Base-by-base conservation (phyloP, 164 flowering plant species). In the Saururus chinensis region DNA sequence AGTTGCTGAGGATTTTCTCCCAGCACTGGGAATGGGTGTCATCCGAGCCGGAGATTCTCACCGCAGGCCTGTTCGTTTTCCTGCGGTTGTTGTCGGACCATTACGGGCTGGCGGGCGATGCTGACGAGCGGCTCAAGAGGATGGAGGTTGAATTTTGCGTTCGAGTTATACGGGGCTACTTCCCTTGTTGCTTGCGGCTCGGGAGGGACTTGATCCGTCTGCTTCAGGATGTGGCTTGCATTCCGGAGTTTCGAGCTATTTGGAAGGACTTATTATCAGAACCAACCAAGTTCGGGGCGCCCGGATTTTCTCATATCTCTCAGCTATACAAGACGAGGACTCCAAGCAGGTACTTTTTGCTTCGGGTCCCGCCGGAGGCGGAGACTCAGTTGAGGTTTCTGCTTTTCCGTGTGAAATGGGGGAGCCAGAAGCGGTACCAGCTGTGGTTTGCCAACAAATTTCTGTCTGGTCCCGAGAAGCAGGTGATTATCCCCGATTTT, bases 141-240 rank as follows among this genome's bases (percentile, higher is more conserved):
- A 71, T 78, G 79, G 96, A 92, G 76, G 77, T 83, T 63, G 77
- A 70, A n/a, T 92, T 92, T 69, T 92, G 98, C 70, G 74, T 87
- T 45, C 73, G 70, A 61, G 61, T 86, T 54, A 61, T 92, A 64
- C 87, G 87, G 73, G 82, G 79, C 61, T 74, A 79, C 30, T 86
- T 92, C 63, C 62, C 55, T 69, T 57, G 84, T 71, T 85, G 92
- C 68, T 70, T 89, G 68, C 74, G 68, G 67, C 84, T 92, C 63
- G 98, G 95, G 37, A 85, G 96, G 77, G 98, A 92, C 67, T 76
- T 92, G 7, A 30, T 89, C 64, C 73, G 96, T 24, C 73, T 92
- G 60, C 66, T 89, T 30, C 91, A 83, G 52, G 95, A 87, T 40
- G 66, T 92, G 77, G 76, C 75, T 66, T 76, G 77, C 71, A 76